Evolutionary conservation across 208 protist species (phyloP), one percentile per base, ranked within the genome.

Genomic region (Acanthamoeba castellanii): DNA sequence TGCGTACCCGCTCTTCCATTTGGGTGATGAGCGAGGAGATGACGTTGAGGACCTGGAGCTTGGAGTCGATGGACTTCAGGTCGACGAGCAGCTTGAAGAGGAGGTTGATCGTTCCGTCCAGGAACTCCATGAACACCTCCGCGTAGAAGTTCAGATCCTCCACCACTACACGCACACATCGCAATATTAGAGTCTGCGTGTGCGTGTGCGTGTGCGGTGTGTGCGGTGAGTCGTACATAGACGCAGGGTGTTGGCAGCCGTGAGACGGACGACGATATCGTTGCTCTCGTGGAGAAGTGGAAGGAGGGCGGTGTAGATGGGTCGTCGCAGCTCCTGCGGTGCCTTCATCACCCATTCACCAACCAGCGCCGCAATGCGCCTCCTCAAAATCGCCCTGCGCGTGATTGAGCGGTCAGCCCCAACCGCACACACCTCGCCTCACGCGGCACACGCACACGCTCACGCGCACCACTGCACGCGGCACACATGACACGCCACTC

Each of bases 321-420:
- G 30, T 18, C 57, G 66, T 70, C 70, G 66, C 64, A 94, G 47
- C 37, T 94, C 70, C n/a, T 78, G 68, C 16, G 90, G 90, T 25
- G 55, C 25, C 50, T 84, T 94, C 52, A 84, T 84, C 64, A 94
- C 90, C 90, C 90, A 94, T 30, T 94, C 90, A 30, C 90, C 90
- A 25, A 94, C 57, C 72, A 94, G 25, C 90, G 52, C 64, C 14
- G 90, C 90, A 22, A 94, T 68, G 13, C 90, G 90, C 72, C 90
- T 78, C 52, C 64, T 25, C 42, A 76, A 92, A 16, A 74, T 50
- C 20, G 59, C 64, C n/a, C 55, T 92, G 52, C 5, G 14, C n/a
- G 55, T 22, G n/a, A 61, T 32, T 34, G 16, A 7, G 45, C 34
- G 37, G 68, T 76, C 27, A 42, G 68, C 34, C 27, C 27, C 32